phyloP scores from a whole-genome alignment of 768 basidiomycete genomes.

The Amanita exitialis region DNA sequence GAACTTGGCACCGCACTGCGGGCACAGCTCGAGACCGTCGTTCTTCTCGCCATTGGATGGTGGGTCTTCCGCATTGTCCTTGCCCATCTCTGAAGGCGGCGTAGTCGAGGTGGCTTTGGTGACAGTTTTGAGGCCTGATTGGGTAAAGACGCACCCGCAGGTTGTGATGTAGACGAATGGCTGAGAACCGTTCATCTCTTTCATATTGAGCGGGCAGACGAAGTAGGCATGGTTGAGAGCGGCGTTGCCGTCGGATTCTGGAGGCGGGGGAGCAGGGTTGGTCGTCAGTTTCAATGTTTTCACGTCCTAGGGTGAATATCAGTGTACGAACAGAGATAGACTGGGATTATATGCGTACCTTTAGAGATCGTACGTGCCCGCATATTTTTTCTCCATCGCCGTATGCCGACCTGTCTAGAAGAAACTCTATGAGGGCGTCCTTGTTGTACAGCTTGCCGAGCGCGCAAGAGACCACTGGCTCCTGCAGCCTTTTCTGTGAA shows the following conservation, averaged over 20 bases:
- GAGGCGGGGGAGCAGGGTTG: conserved; percentile 45
- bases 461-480: conserved; percentile 86
- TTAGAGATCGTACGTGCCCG: conserved; percentile 82
- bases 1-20: conserved; percentile 70
- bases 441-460: conserved; percentile 96
- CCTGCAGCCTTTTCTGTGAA: conserved; percentile 65
- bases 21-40: conserved; percentile 48
- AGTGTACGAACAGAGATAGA: not conserved
- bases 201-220: conserved; percentile 84
- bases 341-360: conserved; percentile 38
- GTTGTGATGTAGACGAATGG: conserved; percentile 82
- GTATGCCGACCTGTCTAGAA: conserved; percentile 73
- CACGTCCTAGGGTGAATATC: conserved; percentile 51
- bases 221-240: conserved; percentile 52
- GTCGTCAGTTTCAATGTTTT: conserved; percentile 73
- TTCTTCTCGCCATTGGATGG: conserved; percentile 13
- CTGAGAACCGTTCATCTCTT: conserved; percentile 88
- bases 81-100: conserved; percentile 20
- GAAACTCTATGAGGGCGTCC: conserved; percentile 84
- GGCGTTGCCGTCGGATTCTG: conserved; percentile 23
- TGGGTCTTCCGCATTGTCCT: conserved; percentile 15
- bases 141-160: conserved; percentile 90
- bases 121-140: conserved; percentile 69
- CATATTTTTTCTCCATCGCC: conserved; percentile 92
- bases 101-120: conserved; percentile 22